phyloP scores from a whole-genome alignment of 2,329 filamentous ascomycete genomes.

The Cladophialophora yegresii region DNA sequence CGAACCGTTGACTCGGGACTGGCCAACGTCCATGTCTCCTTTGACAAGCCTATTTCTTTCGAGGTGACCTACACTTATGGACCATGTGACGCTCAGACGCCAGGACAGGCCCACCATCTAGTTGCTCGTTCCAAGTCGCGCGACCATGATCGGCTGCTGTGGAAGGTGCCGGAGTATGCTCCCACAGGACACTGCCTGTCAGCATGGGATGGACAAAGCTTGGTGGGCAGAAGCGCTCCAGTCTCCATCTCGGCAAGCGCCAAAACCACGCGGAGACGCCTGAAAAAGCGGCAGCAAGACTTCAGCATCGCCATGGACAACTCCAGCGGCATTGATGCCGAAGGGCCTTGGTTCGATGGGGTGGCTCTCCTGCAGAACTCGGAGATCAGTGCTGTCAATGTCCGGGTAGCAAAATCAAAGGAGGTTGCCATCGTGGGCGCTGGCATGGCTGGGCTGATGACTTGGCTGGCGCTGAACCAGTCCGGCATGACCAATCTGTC shows the following conservation, averaged over 20 bases:
- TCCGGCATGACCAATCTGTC: slow-evolving; percentile 52
- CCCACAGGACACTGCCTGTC: slow-evolving; percentile 24
- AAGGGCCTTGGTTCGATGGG: slow-evolving; percentile 48
- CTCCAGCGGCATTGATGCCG: slow-evolving; percentile 42
- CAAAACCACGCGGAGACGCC: slow-evolving; percentile 19
- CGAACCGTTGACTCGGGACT: slow-evolving; percentile 25
- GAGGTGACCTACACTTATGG: slow-evolving; percentile 27
- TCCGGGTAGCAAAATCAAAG: slow-evolving; percentile 42
- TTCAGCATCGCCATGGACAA: slow-evolving; percentile 34
- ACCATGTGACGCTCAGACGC: slow-evolving; percentile 19
- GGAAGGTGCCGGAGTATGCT: slow-evolving; percentile 24
- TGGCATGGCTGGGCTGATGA: slow-evolving; percentile 74
- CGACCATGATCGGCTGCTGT: slow-evolving; percentile 25
- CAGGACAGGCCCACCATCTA: slow-evolving; percentile 26
- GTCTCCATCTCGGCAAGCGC: slow-evolving; percentile 18
- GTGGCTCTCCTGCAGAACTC: slow-evolving; percentile 43
- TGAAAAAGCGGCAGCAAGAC: slow-evolving; percentile 28
- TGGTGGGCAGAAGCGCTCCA: slow-evolving; percentile 27
- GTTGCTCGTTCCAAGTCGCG: slow-evolving; percentile 20
- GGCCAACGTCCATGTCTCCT: slow-evolving; percentile 26
- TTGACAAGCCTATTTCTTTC: slow-evolving; percentile 9
- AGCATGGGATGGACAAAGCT: slow-evolving; percentile 22
- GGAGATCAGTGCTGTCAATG: slow-evolving; percentile 37
- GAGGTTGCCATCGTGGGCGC: slow-evolving; percentile 72
- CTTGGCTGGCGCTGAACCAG: slow-evolving; percentile 47